A percentile compares a stretch with the other conserved stretches of the same genome.
These are phyloP conservation scores for Globisporangium ultimum DNA, from an alignment of 352 stramenopile species.

Conservation along the genomic window DNA sequence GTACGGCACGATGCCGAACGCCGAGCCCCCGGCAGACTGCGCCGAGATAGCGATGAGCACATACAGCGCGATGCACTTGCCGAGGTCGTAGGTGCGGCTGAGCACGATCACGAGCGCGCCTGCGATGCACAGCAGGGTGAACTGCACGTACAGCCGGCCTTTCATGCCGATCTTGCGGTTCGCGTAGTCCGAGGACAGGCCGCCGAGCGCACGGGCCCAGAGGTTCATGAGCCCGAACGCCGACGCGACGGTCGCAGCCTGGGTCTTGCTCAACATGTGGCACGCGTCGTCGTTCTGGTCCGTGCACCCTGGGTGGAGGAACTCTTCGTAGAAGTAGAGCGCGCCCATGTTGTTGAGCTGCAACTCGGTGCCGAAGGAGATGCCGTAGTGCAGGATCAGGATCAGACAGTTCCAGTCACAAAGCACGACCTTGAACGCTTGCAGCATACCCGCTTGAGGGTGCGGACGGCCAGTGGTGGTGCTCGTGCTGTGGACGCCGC, in stretches of 20 bases:
- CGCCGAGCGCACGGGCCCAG: constrained; percentile 88
- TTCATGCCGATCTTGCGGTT: constrained; percentile 87
- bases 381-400: constrained; percentile 92
- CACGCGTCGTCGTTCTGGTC: constrained; percentile 23
- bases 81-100: constrained; percentile 69
- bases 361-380: constrained; percentile 94
- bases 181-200: constrained; percentile 79
- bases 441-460: constrained; percentile 20
- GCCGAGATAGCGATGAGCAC: constrained; percentile 91
- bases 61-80: constrained; percentile 77
- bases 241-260: constrained; percentile 85
- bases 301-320: constrained; percentile 56
- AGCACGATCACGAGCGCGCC: constrained; percentile 87
- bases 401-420: constrained; percentile 90
- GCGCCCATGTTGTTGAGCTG: constrained; percentile 95
- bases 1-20: constrained; percentile 73
- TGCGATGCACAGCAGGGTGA: constrained; percentile 69
- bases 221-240: constrained; percentile 95
- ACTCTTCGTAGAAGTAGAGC: constrained; percentile 91
- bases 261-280: constrained; percentile 44
- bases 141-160: constrained; percentile 86
- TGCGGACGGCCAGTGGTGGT: constrained; percentile 13
- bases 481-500: constrained; percentile 22
- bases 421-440: constrained; percentile 54
- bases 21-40: constrained; percentile 74